Base-by-base conservation (phyloP, 108 stramenopile genomes). In the Stephanodiscus triporus region DNA sequence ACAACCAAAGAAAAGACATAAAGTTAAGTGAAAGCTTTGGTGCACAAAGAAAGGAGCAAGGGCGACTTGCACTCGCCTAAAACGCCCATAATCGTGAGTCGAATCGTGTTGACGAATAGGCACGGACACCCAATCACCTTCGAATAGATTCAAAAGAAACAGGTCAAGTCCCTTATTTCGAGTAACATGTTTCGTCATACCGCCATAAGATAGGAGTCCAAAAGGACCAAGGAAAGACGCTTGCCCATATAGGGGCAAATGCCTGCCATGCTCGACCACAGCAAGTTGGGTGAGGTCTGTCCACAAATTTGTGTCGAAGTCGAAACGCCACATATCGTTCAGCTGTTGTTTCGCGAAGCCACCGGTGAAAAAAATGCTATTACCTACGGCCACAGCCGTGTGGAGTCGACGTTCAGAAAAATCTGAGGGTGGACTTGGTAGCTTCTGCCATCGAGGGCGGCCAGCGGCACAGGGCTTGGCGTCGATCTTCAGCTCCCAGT, bases 271-370 rank as follows among this genome's bases (percentile, higher is more conserved):
- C 0, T 57, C 26, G 11, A 26, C 19, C 13, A 48, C 24, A 27
- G 70, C 13, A 27, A 45, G 32, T n/a, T 26, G 20, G 43, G 65
- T 81, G 20, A 81, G 45, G 13, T 66, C 42, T 16, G 68, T 76
- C 74, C 68, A 76, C 16, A 50, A 47, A 0, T 51, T 68, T 9
- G 73, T 42, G 14, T 70, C 63, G 34, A 43, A 54, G 50, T 81
- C 80, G 23, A 76, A 76, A 49, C 80, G 80, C 80, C 80, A 81
- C 40, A 71, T 16, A 38, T 81, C 80, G 34, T 63, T 56, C 17
- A 70, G 56, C 1, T 50, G 47, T 17, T 69, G 42, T 24, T 76
- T 38, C 11, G 74, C 51, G 20, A 63, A 50, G 17, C 80, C 80
- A 26, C 80, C 80, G 1, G 9, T 5, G 38, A 81, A 61, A 36